phyloP scores from a whole-genome alignment of 2,329 filamentous ascomycete species.

The Scytalidium lignicola region DNA sequence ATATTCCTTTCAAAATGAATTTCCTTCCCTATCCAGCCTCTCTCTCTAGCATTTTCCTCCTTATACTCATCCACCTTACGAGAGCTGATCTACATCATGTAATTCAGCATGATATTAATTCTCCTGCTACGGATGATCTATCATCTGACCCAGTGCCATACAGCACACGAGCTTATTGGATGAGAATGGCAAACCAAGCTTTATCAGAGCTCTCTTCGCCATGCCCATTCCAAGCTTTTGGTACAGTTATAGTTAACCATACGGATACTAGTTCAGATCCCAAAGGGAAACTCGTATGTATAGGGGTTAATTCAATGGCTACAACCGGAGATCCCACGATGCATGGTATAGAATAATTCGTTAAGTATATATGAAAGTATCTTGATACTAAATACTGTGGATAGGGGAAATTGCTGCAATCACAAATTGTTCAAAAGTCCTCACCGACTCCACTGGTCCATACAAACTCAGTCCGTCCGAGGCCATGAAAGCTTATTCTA shows the following conservation, averaged over 20 bases:
- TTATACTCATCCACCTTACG: constrained; percentile 16
- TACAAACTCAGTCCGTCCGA: constrained; percentile 37
- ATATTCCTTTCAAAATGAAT: background rate
- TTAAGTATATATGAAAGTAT: background rate
- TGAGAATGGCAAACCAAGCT: constrained; percentile 43
- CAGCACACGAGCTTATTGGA: constrained; percentile 43
- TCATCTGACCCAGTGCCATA: constrained; percentile 27
- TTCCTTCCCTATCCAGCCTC: constrained; percentile 18
- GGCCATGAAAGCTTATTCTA: constrained; percentile 38
- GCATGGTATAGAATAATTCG: constrained; percentile 37
- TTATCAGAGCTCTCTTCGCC: constrained; percentile 37
- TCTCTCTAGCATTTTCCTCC: constrained; percentile 14
- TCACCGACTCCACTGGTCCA: constrained; percentile 39
- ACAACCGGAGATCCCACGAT: constrained; percentile 44
- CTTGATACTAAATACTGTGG: background rate
- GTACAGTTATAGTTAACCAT: constrained; percentile 51
- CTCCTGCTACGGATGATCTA: background rate
- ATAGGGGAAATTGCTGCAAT: constrained; percentile 50
- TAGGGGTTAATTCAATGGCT: constrained; percentile 41
- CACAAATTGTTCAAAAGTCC: constrained; percentile 44
- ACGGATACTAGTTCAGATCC: constrained; percentile 30
- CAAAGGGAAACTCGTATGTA: constrained; percentile 42
- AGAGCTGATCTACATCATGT: background rate
- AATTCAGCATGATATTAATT: background rate
- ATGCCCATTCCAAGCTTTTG: constrained; percentile 50